Conservation (phyloP, 768 basidiomycete genomes). For the Sistotremastrum suecicum region DNA sequence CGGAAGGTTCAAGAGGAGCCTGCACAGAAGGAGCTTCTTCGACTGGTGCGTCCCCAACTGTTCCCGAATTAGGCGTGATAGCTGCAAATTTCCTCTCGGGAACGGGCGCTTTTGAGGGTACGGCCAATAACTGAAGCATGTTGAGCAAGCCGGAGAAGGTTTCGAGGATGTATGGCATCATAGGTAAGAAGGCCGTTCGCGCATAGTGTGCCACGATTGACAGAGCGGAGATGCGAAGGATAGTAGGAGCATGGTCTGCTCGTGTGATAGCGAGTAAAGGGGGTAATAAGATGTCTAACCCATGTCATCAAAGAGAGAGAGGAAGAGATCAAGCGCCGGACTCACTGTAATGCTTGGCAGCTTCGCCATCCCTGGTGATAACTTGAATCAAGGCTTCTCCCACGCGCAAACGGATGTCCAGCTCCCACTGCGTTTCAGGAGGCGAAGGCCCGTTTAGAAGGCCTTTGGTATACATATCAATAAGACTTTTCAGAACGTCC, state of each 20-base stretch:
- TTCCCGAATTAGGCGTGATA: no score
- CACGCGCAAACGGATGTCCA: slow-evolving; percentile 61
- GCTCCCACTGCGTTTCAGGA: slow-evolving; percentile 39
- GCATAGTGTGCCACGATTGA: slow-evolving; percentile 65
- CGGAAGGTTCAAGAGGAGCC: no score
- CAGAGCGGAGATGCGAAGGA: slow-evolving; percentile 54
- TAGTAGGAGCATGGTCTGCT: slow-evolving; percentile 45
- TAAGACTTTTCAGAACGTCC: slow-evolving; percentile 51
- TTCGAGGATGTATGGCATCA: no score
- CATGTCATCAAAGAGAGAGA: not conserved
- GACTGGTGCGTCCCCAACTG: no score
- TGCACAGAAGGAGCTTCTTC: no score
- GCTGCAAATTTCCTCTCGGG: no score
- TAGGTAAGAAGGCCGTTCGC: no score
- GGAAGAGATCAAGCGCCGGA: not conserved
- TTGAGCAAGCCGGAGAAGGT: no score
- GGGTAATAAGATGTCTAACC: slow-evolving; percentile 48
- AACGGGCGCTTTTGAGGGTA: no score
- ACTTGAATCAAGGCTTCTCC: slow-evolving; percentile 79
- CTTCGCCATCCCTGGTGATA: slow-evolving; percentile 56
- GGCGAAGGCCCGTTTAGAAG: slow-evolving; percentile 35
- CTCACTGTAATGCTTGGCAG: slow-evolving; percentile 57
- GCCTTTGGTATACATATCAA: slow-evolving; percentile 49
- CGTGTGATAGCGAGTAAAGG: slow-evolving; percentile 53
- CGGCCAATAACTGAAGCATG: no score